Percentiles rank a stretch among this genome's conserved stretches.
These are phyloP conservation scores for Tylopilus sp. DNA, from an alignment of 1,284 basidiomycete species.

Conservation along the genomic window DNA sequence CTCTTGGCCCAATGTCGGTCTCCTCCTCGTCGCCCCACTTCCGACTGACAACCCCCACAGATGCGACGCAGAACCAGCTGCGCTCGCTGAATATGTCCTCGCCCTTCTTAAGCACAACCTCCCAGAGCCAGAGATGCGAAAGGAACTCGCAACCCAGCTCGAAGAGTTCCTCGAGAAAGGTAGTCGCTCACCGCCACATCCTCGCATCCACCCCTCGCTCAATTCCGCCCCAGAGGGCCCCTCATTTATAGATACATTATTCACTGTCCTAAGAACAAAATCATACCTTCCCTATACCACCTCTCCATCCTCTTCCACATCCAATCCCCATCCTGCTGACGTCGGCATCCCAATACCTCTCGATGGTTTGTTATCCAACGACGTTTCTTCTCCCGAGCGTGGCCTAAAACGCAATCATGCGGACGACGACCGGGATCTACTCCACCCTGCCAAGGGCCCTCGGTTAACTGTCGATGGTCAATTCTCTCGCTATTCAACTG, in stretches of 20 bases:
- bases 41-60: constrained; percentile 40
- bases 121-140: constrained; percentile 77
- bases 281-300: constrained; percentile 73
- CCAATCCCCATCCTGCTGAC: constrained; percentile 43
- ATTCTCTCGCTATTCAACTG: constrained; percentile 56
- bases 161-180: constrained; percentile 92
- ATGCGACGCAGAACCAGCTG: constrained; percentile 94
- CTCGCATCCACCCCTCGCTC: constrained; percentile 13
- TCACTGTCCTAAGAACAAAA: constrained; percentile 76
- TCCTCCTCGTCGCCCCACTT: neutral
- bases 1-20: constrained; percentile 78
- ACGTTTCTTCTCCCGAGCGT: constrained; percentile 46
- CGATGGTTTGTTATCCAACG: constrained; percentile 54
- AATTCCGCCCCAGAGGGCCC: constrained; percentile 52
- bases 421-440: constrained; percentile 54
- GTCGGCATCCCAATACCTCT: constrained; percentile 75
- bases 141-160: constrained; percentile 74
- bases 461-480: constrained; percentile 58
- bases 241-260: constrained; percentile 80
- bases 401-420: constrained; percentile 62
- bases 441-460: constrained; percentile 64
- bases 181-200: constrained; percentile 33
- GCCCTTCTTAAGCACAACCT: constrained; percentile 92
- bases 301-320: constrained; percentile 36
- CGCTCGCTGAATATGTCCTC: constrained; percentile 91